phyloP scores from a whole-genome alignment of 2,329 filamentous ascomycete genomes.

The Parascedosporium putredinis region DNA sequence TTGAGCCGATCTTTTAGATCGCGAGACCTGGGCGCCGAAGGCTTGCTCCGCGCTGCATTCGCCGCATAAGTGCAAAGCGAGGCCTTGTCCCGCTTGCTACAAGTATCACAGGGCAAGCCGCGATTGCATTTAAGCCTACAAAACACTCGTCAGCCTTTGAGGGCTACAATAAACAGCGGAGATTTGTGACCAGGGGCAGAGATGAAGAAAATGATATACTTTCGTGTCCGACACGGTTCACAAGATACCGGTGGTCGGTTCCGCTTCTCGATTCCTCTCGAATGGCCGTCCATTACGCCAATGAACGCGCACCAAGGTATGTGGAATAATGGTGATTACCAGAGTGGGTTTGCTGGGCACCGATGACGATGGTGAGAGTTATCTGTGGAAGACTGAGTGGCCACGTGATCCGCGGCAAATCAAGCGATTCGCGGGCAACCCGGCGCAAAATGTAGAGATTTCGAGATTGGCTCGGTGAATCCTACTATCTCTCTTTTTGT shows the following conservation, averaged over 20 bases:
- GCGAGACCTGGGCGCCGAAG: conserved; percentile 2
- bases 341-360: not conserved
- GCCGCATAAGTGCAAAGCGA: conserved; percentile 19
- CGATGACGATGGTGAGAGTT: no score
- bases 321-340: not conserved
- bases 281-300: not conserved
- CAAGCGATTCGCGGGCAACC: no score
- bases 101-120: conserved; percentile 20
- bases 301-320: not conserved
- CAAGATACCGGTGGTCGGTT: conserved; percentile 24
- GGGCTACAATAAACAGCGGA: no score
- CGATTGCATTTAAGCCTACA: conserved; percentile 23
- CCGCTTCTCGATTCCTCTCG: conserved; percentile 19
- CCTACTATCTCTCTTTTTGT: no score
- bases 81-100: conserved; percentile 16
- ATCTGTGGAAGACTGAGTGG: no score
- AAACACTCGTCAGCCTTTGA: not conserved
- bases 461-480: no score
- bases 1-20: conserved; percentile 17
- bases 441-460: no score
- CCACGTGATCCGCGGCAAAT: no score
- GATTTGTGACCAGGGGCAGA: not conserved
- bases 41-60: conserved; percentile 17
- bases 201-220: conserved; percentile 15
- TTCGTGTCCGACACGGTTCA: conserved; percentile 22